Evolutionary conservation across 2,329 filamentous ascomycete genomes (phyloP), one percentile per base, ranked within the genome.

Genomic region (Pseudogymnoascus sp.): DNA sequence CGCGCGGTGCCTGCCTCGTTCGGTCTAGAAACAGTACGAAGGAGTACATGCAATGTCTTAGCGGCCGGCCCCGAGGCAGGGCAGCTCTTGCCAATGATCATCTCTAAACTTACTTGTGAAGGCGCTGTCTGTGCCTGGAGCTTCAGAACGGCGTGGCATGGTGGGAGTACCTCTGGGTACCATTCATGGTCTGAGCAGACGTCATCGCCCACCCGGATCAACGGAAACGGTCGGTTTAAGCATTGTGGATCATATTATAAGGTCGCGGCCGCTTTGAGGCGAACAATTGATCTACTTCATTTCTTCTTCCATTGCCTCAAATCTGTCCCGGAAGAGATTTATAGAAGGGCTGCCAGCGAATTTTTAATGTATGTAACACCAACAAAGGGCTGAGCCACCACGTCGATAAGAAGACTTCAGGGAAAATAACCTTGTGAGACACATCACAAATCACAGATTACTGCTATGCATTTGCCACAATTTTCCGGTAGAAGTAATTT

Each of bases 251-350:
- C 48, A 55, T 55, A 33, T 12, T 33, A 33, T 55, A 55, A 55
- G 48, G 48, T 55, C 48, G 29, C n/a, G 48, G 29, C 48, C n/a
- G 48, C 29, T 55, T 55, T 55, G 48, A 33, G 48, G 48, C 48
- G 29, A 33, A 33, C n/a, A 55, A 55, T 15, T 7, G 48, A 33
- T 55, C 48, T 55, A 55, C 29, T 55, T 33, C 8, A 55, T 55
- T 18, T 55, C 48, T 33, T 55, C 9, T 55, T 33, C 4, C 25
- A 55, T 31, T 33, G 29, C 15, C 29, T 33, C 29, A 33, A 18
- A 18, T 55, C 48, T 55, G 48, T 55, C 33, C 48, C 48, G 48
- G 48, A 33, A 55, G n/a, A 18, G 48, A n/a, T 33, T 35, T 55
- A 33, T 33, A 55, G 5, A 52, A 15, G 27, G 9, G 25, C 10